Evolutionary conservation across 768 basidiomycete species (phyloP), one percentile per base, ranked within the genome.

Genomic region (Trametes coccinea): DNA sequence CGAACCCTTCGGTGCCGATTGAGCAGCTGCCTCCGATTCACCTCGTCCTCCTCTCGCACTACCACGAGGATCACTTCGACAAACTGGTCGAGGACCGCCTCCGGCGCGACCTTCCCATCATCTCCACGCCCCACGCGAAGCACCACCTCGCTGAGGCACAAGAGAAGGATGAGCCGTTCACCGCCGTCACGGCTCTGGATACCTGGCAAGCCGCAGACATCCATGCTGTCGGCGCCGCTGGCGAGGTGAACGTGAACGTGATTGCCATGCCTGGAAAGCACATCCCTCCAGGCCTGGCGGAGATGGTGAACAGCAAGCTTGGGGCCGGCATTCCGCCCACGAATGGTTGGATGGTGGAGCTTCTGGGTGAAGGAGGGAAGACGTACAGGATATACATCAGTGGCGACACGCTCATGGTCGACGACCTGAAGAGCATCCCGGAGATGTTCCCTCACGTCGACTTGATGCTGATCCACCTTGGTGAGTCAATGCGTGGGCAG

Each of bases 391-490:
- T 72, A 29, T 75, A 73, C 57, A 71, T 72, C 53, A 66, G 64
- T 17, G 75, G 73, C 6, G 75, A 75, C 53, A 76, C 75, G 5
- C 61, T 75, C 16, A 70, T 72, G 55, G 70, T 70, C 34, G 71
- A 73, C 47, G 71, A 75, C 27, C 67, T 75, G 39, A 68, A 72
- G 68, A 70, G 65, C 54, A 73, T 76, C 6, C 75, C 72, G 6
- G 48, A 67, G 47, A 67, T 67, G 31, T 74, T 71, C 62, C 72
- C 73, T 2, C 62, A 73, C 27, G 69, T 76, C 50, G 70, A 75
- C 59, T 67, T 75, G 14, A 62, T 73, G 58, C 52, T 75, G 4
- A 65, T 74, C 30, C 73, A 75, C 53, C 66, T 75, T 4, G 53
- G 53, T 50, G 14, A 34, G 46, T 31, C 9, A 10, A 2, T 3